These are phyloP conservation scores for Colletotrichum scovillei DNA, from an alignment of 2,329 filamentous ascomycete genomes.

Conservation along the genomic window DNA sequence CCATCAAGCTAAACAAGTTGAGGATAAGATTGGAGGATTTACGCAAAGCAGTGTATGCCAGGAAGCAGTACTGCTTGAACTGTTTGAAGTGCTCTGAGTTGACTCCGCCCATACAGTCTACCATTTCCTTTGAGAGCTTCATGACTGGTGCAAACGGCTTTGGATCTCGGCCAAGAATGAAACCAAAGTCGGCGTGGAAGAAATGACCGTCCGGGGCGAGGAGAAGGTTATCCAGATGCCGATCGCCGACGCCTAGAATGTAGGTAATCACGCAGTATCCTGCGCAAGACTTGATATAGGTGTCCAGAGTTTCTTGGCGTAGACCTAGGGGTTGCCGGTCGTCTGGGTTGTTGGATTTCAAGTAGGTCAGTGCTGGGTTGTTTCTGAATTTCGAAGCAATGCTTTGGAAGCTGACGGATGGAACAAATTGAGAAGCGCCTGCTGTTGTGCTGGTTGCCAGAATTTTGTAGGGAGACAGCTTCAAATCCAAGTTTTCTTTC, in stretches of 20 bases:
- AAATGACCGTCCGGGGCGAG: constrained; percentile 92
- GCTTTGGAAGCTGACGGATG: constrained; percentile 84
- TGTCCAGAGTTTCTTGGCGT: constrained; percentile 92
- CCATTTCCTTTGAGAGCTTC: constrained; percentile 98
- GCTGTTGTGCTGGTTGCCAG: constrained; percentile 90
- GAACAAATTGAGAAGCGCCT: constrained; percentile 93
- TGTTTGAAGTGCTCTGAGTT: constrained; percentile 83
- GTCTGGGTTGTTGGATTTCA: constrained; percentile 91
- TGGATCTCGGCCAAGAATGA: constrained; percentile 95
- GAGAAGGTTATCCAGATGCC: constrained; percentile 94
- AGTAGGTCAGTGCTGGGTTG: constrained; percentile 81
- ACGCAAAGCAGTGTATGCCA: constrained; percentile 89
- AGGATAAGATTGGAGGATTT: constrained; percentile 92
- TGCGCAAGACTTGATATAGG: constrained; percentile 93
- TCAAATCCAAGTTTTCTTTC: constrained; percentile 96
- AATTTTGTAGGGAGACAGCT: constrained; percentile 95
- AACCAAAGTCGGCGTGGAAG: constrained; percentile 98
- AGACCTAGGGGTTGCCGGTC: constrained; percentile 84
- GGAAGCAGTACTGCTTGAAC: constrained; percentile 97
- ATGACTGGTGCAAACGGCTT: constrained; percentile 98
- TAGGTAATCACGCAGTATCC: constrained; percentile 99
- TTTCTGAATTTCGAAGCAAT: constrained; percentile 85
- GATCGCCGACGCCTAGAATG: constrained; percentile 93
- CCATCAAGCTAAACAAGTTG: constrained; percentile 96
- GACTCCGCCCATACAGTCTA: constrained; percentile 95